A percentile compares a stretch with the other conserved stretches of the same genome.
Conservation (phyloP, 345 rosid genomes). For the Eucalyptus coolabah region DNA sequence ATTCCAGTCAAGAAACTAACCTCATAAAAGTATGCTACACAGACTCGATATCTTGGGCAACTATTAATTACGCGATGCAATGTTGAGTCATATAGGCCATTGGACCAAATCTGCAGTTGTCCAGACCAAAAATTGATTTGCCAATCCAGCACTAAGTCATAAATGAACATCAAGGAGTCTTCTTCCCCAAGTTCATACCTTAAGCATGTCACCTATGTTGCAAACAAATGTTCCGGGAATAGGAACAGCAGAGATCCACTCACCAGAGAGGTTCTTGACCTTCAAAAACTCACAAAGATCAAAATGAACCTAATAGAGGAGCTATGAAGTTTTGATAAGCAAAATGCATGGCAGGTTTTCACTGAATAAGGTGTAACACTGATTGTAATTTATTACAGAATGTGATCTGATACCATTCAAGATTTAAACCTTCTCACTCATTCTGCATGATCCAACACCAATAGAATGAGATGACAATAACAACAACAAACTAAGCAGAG, state of each 20-base stretch:
- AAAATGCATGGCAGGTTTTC: background rate
- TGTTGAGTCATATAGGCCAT: slow-evolving; percentile 82
- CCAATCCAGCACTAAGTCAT: background rate
- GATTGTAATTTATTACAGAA: background rate
- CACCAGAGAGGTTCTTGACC: slow-evolving; percentile 72
- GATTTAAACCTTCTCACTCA: background rate
- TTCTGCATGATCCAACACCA: background rate
- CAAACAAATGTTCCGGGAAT: slow-evolving; percentile 78
- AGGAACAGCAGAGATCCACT: slow-evolving; percentile 87
- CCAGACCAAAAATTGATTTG: background rate
- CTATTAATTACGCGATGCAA: slow-evolving; percentile 65
- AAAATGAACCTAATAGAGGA: background rate
- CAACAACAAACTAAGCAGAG: background rate
- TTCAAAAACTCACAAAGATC: slow-evolving; percentile 6
- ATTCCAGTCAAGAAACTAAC: slow-evolving; percentile 9
- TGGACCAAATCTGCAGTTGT: slow-evolving; percentile 53
- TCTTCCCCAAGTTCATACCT: slow-evolving; percentile 27
- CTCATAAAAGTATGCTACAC: slow-evolving; percentile 76
- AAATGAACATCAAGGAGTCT: background rate
- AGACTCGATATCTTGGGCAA: slow-evolving; percentile 52
- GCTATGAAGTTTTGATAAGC: background rate
- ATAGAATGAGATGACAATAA: background rate
- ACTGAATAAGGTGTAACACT: background rate
- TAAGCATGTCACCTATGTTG: slow-evolving; percentile 95
- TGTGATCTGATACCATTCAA: background rate